These are phyloP conservation scores for Perkinsus olseni DNA, from an alignment of 169 alveolate genomes.

Conservation along the genomic window DNA sequence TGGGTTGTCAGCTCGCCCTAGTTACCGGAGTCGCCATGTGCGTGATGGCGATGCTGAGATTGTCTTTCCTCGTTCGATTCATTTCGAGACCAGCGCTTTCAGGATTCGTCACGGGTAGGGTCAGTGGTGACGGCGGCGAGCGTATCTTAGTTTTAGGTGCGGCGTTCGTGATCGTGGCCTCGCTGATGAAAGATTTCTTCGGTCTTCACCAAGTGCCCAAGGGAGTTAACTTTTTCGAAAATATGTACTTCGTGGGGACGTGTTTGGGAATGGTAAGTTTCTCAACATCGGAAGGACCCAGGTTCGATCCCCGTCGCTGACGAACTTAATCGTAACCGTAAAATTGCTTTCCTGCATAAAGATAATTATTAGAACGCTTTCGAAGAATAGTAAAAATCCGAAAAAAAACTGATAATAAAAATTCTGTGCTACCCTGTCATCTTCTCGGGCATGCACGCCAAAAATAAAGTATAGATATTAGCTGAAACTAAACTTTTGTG, in stretches of 20 bases:
- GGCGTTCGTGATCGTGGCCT: not conserved
- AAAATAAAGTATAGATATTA: too few relatives aligned
- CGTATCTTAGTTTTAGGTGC: too few relatives aligned
- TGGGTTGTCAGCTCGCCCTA: not conserved
- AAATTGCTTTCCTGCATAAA: too few relatives aligned
- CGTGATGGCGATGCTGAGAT: not conserved
- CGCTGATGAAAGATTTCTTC: not conserved
- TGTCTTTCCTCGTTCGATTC: not conserved
- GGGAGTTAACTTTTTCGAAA: not conserved
- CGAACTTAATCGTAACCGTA: too few relatives aligned
- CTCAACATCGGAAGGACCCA: too few relatives aligned
- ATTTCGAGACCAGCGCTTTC: not conserved
- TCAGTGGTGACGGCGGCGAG: not conserved
- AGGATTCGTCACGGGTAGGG: not conserved
- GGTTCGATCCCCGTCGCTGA: too few relatives aligned
- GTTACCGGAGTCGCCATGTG: not conserved
- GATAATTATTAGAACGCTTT: too few relatives aligned
- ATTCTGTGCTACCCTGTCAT: not conserved
- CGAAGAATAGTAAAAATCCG: too few relatives aligned
- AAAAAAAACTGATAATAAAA: too few relatives aligned
- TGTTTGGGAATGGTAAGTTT: not conserved
- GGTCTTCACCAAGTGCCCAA: not conserved
- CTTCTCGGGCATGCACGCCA: not conserved
- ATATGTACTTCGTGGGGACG: not conserved
- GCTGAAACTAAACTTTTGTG: too few relatives aligned